phyloP scores from a whole-genome alignment of 1,284 basidiomycete species.

The Fomitopsis betulina region DNA sequence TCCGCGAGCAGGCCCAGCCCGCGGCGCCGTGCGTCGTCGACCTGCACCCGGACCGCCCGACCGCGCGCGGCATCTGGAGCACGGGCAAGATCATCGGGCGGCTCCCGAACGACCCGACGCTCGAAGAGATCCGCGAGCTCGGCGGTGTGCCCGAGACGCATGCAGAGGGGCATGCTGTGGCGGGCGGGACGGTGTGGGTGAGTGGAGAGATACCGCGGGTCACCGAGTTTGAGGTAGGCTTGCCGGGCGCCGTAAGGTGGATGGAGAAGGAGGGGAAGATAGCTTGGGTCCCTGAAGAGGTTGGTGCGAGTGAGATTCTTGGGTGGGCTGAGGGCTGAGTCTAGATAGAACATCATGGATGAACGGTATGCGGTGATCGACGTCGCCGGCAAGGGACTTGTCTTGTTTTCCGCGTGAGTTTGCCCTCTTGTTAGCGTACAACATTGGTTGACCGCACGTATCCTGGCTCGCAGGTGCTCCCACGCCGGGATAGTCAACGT shows the following conservation, averaged over 20 bases:
- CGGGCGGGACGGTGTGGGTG: conserved; percentile 59
- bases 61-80: conserved; percentile 69
- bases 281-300: conserved; percentile 62
- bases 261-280: conserved; percentile 33
- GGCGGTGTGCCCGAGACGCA: conserved; percentile 57
- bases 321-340: background rate
- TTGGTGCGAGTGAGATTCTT: conserved; percentile 19
- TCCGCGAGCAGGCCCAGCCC: conserved; percentile 26
- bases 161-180: conserved; percentile 56
- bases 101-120: conserved; percentile 66
- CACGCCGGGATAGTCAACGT: conserved; percentile 86
- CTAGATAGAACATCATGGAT: conserved; percentile 68
- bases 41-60: conserved; percentile 71
- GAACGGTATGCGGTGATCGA: conserved; percentile 77
- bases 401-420: conserved; percentile 77
- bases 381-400: conserved; percentile 72
- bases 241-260: conserved; percentile 69
- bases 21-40: conserved; percentile 49
- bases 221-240: conserved; percentile 62
- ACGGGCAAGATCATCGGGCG: conserved; percentile 53
- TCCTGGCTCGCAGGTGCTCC: conserved; percentile 50
- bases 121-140: conserved; percentile 53
- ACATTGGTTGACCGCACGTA: background rate
- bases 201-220: conserved; percentile 77
- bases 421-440: background rate